A percentile compares a stretch with the other conserved stretches of the same genome.
Conservation (phyloP, 2,329 filamentous ascomycete species). For the Xylaria sp. region DNA sequence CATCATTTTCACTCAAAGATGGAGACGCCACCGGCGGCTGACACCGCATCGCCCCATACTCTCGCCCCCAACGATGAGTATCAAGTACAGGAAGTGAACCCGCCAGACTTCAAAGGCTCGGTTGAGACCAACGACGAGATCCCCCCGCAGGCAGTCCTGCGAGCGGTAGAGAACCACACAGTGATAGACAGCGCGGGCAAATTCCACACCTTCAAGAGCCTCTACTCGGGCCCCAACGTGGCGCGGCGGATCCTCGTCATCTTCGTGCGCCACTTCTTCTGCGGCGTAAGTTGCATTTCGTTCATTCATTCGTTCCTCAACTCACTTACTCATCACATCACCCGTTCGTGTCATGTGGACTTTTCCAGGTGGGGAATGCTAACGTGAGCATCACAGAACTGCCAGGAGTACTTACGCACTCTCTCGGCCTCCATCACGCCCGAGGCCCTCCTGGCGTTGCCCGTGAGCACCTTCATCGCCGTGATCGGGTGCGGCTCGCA, state of each 20-base stretch:
- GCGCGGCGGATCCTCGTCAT: constrained; percentile 72
- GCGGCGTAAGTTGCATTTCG: constrained; percentile 66
- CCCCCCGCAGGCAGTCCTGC: constrained; percentile 61
- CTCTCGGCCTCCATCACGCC: constrained; percentile 68
- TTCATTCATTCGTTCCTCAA: neutral
- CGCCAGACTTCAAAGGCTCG: constrained; percentile 65
- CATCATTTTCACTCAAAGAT: neutral
- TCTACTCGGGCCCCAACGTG: constrained; percentile 67
- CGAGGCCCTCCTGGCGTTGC: constrained; percentile 60
- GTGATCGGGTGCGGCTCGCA: constrained; percentile 79
- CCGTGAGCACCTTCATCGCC: constrained; percentile 69
- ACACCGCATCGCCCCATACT: neutral
- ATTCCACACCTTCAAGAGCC: constrained; percentile 68
- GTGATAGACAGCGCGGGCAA: constrained; percentile 72
- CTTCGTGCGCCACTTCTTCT: constrained; percentile 84
- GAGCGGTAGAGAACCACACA: constrained; percentile 63
- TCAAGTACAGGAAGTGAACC: constrained; percentile 1
- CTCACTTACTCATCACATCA: too few relatives aligned
- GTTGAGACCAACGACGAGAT: constrained; percentile 66
- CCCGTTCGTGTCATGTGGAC: too few relatives aligned
- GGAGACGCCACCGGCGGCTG: neutral
- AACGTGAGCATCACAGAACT: constrained; percentile 64
- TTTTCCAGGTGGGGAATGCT: constrained; percentile 13
- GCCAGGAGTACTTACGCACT: constrained; percentile 76
- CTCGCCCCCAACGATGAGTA: neutral